Evolutionary conservation across 2,329 filamentous ascomycete species (phyloP), one percentile per base, ranked within the genome.

Genomic region (Xylariaceae sp.): DNA sequence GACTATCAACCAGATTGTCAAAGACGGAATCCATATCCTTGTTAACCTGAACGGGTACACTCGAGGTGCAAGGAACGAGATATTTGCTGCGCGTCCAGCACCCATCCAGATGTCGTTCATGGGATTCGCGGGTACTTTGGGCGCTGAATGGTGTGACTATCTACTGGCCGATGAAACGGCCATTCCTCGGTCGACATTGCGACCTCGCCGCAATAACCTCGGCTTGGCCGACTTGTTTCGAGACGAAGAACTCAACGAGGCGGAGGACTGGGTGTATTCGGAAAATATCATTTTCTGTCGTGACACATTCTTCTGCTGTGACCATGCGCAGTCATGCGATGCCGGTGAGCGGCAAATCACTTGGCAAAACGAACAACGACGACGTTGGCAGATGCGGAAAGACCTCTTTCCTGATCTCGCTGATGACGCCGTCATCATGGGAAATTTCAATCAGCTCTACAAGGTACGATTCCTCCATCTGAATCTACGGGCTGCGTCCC

Each of bases 101-200:
- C 94, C 94, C 0, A 90, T 99, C 41, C 94, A 99, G 60, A 99
- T 99, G 94, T 96, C 94, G 0, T 99, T 99, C 65, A 99, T 99
- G 94, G 94, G 94, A 0, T 99, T 99, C 67, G 94, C 94, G 0
- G 94, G 94, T 10, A 97, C 93, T 0, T 75, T 99, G 1, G 94
- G 94, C 6, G 94, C 94, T 2, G 94, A 99, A 67, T 99, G 94
- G 94, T 99, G 94, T 62, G 94, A 99, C 68, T 99, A 99, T 65
- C 85, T 99, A 14, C 81, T 97, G 22, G 92, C 94, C 3, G 94
- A 99, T 65, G 79, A 88, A 46, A 93, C 88, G 1, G 91, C 94
- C 0, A 87, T 99, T 48, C 94, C 94, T 1, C 80, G 79, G 0
- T 82, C 85, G 22, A 97, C 93, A 1, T 75, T 97, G 28, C 84